These are phyloP conservation scores for Candida lessepsii DNA, from an alignment of 805 yeast genomes.

Conservation along the genomic window DNA sequence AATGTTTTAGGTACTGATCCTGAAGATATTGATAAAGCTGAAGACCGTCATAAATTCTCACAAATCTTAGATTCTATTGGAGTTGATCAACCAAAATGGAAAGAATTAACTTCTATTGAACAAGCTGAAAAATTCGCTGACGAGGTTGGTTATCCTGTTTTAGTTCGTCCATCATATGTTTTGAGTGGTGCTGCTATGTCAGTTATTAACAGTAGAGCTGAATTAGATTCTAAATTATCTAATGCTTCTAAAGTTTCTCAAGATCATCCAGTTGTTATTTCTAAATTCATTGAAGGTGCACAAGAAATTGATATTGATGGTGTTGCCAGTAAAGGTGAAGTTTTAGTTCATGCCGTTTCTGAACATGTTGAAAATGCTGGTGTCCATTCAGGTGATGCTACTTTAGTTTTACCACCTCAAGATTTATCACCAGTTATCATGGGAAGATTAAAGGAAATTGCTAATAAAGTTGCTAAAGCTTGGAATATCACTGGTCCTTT, in stretches of 20 bases:
- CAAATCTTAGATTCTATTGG: conserved; percentile 88
- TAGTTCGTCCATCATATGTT: conserved; percentile 96
- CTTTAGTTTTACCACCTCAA: conserved; percentile 95
- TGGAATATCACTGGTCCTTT: conserved; percentile 96
- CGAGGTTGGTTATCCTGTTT: conserved; percentile 88
- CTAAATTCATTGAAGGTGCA: conserved; percentile 95
- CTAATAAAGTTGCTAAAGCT: conserved; percentile 94
- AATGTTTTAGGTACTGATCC: conserved; percentile 93
- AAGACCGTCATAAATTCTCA: conserved; percentile 97
- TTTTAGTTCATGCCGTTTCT: conserved; percentile 95
- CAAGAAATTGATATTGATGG: conserved; percentile 99
- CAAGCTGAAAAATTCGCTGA: conserved; percentile 86
- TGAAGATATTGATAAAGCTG: conserved; percentile 93
- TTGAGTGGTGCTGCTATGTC: conserved; percentile 99
- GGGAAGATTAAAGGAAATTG: conserved; percentile 77
- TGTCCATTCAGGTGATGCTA: conserved; percentile 99
- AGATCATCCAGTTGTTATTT: conserved; percentile 96
- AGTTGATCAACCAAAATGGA: conserved; percentile 97
- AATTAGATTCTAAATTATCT: conserved; percentile 76
- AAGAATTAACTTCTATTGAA: conserved; percentile 81
- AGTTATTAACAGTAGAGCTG: conserved; percentile 75
- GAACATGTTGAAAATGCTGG: conserved; percentile 99
- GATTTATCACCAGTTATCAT: conserved; percentile 70
- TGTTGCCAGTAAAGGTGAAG: conserved; percentile 91
- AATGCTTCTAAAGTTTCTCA: conserved; percentile 91